These are phyloP conservation scores for Penicillium hordei DNA, from an alignment of 2,329 filamentous ascomycete genomes.

Conservation along the genomic window DNA sequence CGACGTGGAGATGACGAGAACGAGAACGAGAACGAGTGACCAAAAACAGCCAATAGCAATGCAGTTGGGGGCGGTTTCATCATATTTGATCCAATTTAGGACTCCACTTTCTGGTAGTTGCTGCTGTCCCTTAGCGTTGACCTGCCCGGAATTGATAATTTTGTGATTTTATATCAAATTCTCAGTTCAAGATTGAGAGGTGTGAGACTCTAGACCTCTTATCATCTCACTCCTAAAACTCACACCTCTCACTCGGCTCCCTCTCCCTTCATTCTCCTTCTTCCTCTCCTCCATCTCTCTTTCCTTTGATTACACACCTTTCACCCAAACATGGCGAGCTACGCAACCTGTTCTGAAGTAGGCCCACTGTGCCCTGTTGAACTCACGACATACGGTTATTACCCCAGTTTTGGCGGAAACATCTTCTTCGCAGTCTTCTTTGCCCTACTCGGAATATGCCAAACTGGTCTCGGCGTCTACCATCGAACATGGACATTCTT, in stretches of 20 bases:
- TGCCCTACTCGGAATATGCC: slow-evolving; percentile 48
- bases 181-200: no score
- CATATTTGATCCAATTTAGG: background rate
- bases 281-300: background rate
- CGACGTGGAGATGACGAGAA: slow-evolving; percentile 11
- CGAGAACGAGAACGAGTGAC: slow-evolving; percentile 31
- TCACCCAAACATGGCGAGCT: slow-evolving; percentile 19
- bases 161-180: background rate
- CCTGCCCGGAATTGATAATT: background rate
- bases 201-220: background rate
- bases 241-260: background rate
- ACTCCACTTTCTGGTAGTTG: background rate
- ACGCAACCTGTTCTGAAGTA: slow-evolving; percentile 36
- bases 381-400: slow-evolving; percentile 55
- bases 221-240: background rate
- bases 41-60: slow-evolving; percentile 18
- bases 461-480: slow-evolving; percentile 51
- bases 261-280: background rate
- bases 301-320: background rate
- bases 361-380: slow-evolving; percentile 46
- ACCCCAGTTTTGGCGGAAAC: slow-evolving; percentile 53
- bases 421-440: slow-evolving; percentile 55
- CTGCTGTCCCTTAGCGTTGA: background rate
- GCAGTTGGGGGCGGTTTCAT: background rate
- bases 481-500: slow-evolving; percentile 59